Conservation (phyloP, 164 flowering plant species). For the Litsea cubeba region DNA sequence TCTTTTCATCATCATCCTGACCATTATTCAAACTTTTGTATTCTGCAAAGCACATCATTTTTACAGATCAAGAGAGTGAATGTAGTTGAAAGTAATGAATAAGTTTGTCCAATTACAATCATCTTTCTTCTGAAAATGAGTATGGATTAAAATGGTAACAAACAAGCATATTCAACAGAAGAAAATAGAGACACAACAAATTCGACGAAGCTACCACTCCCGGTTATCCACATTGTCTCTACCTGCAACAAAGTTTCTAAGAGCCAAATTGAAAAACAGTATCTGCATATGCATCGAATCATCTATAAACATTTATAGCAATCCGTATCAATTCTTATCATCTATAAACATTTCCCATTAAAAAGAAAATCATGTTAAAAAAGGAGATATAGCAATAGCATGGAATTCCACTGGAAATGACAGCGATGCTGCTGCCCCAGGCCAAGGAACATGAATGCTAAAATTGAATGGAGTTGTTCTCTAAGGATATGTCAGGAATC, state of each 20-base stretch:
- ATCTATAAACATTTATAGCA: neutral
- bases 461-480: neutral
- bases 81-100: neutral
- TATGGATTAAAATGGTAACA: neutral
- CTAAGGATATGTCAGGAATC: neutral
- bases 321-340: too few species aligned
- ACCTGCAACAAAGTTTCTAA: too few species aligned
- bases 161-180: too few species aligned
- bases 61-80: neutral
- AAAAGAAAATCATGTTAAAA: too few species aligned
- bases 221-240: neutral
- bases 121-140: neutral
- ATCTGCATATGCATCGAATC: neutral
- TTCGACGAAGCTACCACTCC: neutral
- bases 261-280: neutral
- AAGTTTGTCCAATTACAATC: neutral
- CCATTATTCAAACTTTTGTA: conserved; percentile 19
- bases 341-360: neutral
- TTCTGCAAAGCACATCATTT: conserved; percentile 37
- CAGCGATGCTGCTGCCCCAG: neutral
- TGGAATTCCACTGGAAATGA: neutral
- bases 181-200: neutral
- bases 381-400: neutral
- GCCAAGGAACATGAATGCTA: neutral
- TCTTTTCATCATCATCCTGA: conserved; percentile 42